Evolutionary conservation across 1,139 yeast genomes (phyloP), one percentile per base, ranked within the genome.

Genomic region (Scheffersomyces quercinus): DNA sequence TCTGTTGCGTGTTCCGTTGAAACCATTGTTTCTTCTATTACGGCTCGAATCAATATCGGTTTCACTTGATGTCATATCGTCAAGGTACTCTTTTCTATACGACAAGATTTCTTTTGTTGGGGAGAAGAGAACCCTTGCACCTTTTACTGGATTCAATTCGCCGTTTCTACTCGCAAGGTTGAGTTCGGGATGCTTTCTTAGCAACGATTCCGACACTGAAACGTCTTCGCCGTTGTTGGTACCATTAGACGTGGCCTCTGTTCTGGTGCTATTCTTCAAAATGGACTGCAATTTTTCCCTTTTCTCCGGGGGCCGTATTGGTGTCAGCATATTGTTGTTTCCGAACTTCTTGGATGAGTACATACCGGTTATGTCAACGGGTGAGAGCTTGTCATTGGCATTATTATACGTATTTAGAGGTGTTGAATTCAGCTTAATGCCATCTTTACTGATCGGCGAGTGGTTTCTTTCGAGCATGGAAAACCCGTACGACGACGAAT

Each of bases 91-190:
- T 9, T 37, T 37, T 16, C 39, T 20, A 13, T 37, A 37, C 29
- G 39, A 37, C 20, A 31, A 6, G 4, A 31, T 52, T 53, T 66
- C 62, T 49, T 64, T 51, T 5, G 63, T 55, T 28, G 77, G 78
- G 24, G 80, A 75, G 51, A 79, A 73, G 24, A 71, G 56, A 13
- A 76, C 73, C 39, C 68, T 65, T 1, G 79, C 73, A 11, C 68
- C 70, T 48, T 69, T 72, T 3, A 71, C 67, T 0, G 78, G 72
- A 46, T 73, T 73, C 28, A 68, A 38, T 15, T 59, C 61, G 1
- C 68, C 70, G 32, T 59, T 54, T 11, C 51, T 46, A 14, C 61
- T 54, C 1, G 73, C 72, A n/a, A 59, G 47, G 5, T 62, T 56
- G 38, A 69, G 51, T 32, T 66, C 70, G 1, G 74, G 76, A 43